Percentiles rank a stretch among this genome's conserved stretches.
Conservation (phyloP, 176 grass and related monocot genomes). For the Aegilops sharonensis region DNA sequence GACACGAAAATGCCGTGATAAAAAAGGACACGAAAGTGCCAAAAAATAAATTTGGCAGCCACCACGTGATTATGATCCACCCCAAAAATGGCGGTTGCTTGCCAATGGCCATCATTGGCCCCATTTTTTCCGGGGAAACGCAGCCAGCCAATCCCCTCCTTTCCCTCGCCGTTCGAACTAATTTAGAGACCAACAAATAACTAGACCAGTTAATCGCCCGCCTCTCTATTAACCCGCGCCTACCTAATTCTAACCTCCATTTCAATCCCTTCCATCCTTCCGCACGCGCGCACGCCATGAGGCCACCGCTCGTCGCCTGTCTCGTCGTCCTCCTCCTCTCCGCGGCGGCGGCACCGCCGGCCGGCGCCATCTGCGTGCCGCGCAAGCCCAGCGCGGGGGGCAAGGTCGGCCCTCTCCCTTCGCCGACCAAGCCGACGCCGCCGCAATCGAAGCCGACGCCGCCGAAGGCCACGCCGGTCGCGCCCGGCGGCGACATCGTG, state of each 20-base stretch:
- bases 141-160: constrained; percentile 19
- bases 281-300: constrained; percentile 15
- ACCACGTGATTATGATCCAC: background rate
- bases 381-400: background rate
- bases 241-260: background rate
- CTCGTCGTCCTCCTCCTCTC: constrained; percentile 4
- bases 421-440: background rate
- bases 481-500: constrained; percentile 32
- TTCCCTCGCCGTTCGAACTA: constrained; percentile 33
- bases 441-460: background rate
- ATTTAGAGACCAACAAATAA: background rate
- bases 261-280: background rate
- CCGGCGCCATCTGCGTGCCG: constrained; percentile 26
- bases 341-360: background rate
- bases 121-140: constrained; percentile 33
- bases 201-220: background rate
- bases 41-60: background rate
- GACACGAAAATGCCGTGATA: background rate
- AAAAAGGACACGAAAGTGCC: no score
- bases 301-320: constrained; percentile 8
- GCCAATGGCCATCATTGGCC: constrained; percentile 7
- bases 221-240: constrained; percentile 1
- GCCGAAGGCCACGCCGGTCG: background rate
- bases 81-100: constrained; percentile 17
- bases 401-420: background rate